Percentiles rank a stretch among this genome's conserved stretches.
These are phyloP conservation scores for Penicillium sp. DNA, from an alignment of 2,329 filamentous ascomycete species.

Conservation along the genomic window DNA sequence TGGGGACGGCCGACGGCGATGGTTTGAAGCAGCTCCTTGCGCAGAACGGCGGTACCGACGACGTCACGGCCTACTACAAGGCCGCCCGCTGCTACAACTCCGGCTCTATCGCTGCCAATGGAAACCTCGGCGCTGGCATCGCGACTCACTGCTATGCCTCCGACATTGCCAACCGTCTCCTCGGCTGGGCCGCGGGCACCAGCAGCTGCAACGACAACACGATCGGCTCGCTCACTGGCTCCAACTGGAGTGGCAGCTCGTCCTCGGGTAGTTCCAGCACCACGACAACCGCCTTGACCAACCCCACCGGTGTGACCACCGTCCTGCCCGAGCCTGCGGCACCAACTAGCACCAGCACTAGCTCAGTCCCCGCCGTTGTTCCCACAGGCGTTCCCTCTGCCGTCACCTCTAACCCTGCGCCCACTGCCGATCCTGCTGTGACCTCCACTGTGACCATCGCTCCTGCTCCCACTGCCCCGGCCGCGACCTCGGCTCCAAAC, in stretches of 20 bases:
- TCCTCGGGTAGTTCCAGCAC: conserved; percentile 8
- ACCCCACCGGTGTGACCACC: conserved; percentile 1
- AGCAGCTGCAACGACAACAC: conserved; percentile 13
- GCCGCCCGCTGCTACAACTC: conserved; percentile 41
- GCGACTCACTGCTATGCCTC: conserved; percentile 26
- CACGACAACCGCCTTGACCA: conserved; percentile 3
- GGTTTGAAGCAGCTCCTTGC: conserved; percentile 32
- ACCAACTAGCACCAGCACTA: background rate
- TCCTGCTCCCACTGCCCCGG: conserved; percentile 4
- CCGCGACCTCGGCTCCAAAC: conserved; percentile 2
- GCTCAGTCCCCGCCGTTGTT: background rate
- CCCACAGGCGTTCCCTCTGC: background rate
- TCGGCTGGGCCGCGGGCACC: conserved; percentile 20
- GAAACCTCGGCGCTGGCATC: conserved; percentile 27
- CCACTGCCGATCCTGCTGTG: background rate
- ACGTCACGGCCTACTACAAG: conserved; percentile 24
- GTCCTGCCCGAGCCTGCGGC: conserved; percentile 1
- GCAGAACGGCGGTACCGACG: conserved; percentile 18
- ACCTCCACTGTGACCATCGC: conserved; percentile 16
- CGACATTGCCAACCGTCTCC: conserved; percentile 26
- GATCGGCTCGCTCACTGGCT: conserved; percentile 12
- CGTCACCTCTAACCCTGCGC: conserved; percentile 2
- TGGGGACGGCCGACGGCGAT: conserved; percentile 30
- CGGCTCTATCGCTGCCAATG: conserved; percentile 27
- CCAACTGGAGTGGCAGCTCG: conserved; percentile 6